These are phyloP conservation scores for Xylaria hypoxylon DNA, from an alignment of 2,329 filamentous ascomycete species.

Conservation along the genomic window DNA sequence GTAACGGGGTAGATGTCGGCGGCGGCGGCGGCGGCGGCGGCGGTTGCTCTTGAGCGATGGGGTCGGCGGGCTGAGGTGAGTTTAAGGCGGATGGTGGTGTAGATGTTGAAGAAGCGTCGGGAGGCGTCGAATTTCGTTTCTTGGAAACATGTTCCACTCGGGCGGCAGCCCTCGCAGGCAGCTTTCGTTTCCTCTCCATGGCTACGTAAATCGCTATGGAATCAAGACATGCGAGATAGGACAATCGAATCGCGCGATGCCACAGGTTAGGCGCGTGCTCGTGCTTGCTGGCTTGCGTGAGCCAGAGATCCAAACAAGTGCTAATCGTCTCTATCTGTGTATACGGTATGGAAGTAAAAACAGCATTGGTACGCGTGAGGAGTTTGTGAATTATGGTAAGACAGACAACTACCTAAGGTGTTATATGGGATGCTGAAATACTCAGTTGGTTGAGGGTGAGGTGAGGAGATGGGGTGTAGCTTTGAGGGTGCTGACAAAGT, in stretches of 20 bases:
- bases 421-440: not conserved
- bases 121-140: constrained; percentile 68
- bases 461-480: not conserved
- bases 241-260: not conserved
- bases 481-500: not conserved
- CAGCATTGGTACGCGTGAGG: not conserved
- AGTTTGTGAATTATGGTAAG: not conserved
- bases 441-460: not conserved
- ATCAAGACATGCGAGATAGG: constrained; percentile 33
- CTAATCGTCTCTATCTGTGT: not conserved
- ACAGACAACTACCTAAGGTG: not conserved
- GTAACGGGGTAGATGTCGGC: constrained; percentile 56
- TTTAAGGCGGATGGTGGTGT: constrained; percentile 47
- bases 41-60: constrained; percentile 49
- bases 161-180: constrained; percentile 71
- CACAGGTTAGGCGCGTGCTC: not conserved
- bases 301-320: not conserved
- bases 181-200: constrained; percentile 77
- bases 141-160: constrained; percentile 70
- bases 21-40: constrained; percentile 18
- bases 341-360: not conserved
- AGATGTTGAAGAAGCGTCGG: constrained; percentile 64
- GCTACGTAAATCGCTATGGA: not conserved
- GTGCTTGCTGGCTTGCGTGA: not conserved
- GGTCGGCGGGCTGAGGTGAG: constrained; percentile 53